These are phyloP conservation scores for Erodium maritimum DNA, from an alignment of 345 rosid genomes.

Conservation along the genomic window DNA sequence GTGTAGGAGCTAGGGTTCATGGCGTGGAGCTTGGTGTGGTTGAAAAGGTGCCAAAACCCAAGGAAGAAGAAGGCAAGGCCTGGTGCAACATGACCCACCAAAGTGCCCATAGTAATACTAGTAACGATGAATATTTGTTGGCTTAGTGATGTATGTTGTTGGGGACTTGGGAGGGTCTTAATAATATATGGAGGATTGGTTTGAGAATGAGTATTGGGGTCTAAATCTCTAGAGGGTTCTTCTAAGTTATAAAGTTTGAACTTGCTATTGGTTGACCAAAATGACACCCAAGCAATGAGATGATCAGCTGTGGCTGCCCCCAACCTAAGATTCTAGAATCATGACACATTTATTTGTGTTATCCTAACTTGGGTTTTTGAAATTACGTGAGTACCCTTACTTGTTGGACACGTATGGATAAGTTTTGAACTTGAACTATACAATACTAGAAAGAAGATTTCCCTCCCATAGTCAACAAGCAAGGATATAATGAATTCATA, in stretches of 20 bases:
- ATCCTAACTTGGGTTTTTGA: no score
- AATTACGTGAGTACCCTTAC: no score
- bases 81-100: constrained; percentile 68
- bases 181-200: no score
- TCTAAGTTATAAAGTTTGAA: background rate
- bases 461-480: no score
- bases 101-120: constrained; percentile 41
- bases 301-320: background rate
- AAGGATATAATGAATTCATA: no score
- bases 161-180: background rate
- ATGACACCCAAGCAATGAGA: background rate
- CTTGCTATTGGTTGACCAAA: background rate
- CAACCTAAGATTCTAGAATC: background rate
- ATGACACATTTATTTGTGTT: background rate
- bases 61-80: constrained; percentile 51
- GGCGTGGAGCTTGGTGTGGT: constrained; percentile 48
- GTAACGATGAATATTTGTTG: background rate
- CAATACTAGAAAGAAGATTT: no score
- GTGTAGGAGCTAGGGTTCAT: constrained; percentile 39
- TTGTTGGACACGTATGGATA: no score
- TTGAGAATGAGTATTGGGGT: background rate
- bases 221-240: background rate
- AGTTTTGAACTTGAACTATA: no score
- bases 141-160: background rate
- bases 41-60: constrained; percentile 76